These are phyloP conservation scores for Cucurbita maxima DNA, from an alignment of 306 rosid species.

Conservation along the genomic window DNA sequence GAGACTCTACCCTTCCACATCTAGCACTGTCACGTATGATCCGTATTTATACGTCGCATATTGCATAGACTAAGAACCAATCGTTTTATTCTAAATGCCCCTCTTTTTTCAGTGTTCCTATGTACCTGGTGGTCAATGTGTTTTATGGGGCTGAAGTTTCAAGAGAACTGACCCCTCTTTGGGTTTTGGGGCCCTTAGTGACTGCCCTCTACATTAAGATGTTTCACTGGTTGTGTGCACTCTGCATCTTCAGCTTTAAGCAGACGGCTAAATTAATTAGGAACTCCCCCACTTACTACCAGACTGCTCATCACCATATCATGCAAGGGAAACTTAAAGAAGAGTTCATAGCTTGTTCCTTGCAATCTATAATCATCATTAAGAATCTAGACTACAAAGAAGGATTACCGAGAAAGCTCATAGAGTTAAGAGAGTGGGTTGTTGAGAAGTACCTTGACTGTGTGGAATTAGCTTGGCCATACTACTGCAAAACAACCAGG, in stretches of 20 bases:
- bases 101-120: constrained; percentile 47
- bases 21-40: background rate
- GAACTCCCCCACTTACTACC: constrained; percentile 45
- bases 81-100: background rate
- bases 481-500: constrained; percentile 60
- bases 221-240: constrained; percentile 33
- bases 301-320: constrained; percentile 27
- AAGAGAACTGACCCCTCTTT: constrained; percentile 68
- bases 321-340: constrained; percentile 47
- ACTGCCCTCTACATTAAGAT: constrained; percentile 54
- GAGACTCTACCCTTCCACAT: background rate
- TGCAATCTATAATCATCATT: constrained; percentile 38
- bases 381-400: constrained; percentile 48
- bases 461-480: constrained; percentile 79
- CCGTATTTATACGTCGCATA: background rate
- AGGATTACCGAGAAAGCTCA: constrained; percentile 30
- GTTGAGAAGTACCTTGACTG: constrained; percentile 56
- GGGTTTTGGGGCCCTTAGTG: constrained; percentile 60
- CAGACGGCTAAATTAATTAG: constrained; percentile 38
- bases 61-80: background rate
- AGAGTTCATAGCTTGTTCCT: constrained; percentile 24
- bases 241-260: constrained; percentile 68
- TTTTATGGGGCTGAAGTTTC: constrained; percentile 62
- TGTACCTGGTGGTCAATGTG: constrained; percentile 47
- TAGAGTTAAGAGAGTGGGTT: constrained; percentile 34